Evolutionary conservation across 805 yeast species (phyloP), one percentile per base, ranked within the genome.

Genomic region (Ogataea philodendri): DNA sequence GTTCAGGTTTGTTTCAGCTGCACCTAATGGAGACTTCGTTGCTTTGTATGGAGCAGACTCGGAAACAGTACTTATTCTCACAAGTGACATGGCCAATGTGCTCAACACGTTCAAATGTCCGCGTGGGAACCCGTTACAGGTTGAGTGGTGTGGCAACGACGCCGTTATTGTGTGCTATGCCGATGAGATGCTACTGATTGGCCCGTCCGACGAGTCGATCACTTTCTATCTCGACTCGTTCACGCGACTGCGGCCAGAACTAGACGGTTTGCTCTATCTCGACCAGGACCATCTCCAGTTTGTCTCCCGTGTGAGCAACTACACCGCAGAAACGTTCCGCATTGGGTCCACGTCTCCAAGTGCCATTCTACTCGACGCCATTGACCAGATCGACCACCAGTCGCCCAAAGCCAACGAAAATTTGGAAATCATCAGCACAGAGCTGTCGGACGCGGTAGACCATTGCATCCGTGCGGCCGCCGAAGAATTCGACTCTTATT

Each of bases 81-180:
- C 78, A 34, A 57, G 63, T 26, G 69, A 65, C 36, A 72, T 76
- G 38, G 60, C 65, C 37, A 62, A 62, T 19, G 60, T 65, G 5
- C 59, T 75, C 10, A 58, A 70, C 26, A 72, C 67, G 30, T 72
- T 66, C 48, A 55, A 68, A 7, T 62, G 74, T 2, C 55, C 51
- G 15, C 49, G 51, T 38, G 36, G 59, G 5, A 41, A 48, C 0
- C 78, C 82, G 0, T 57, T 51, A 26, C 69, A 71, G 41, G 61
- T 84, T 13, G 70, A 69, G 39, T 93, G 97, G 97, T 82, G 96
- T 54, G 86, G 90, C 0, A 77, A 81, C 46, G 95, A 87, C 59
- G 86, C 93, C 0, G 77, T 89, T 1, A 78, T 80, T 0, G 53
- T 81, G 9, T 63, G 76, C 1, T 61, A 60, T 41, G 63, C 70